Conservation (phyloP, 1,139 yeast genomes). For the Yamadazyma friedrichii region DNA sequence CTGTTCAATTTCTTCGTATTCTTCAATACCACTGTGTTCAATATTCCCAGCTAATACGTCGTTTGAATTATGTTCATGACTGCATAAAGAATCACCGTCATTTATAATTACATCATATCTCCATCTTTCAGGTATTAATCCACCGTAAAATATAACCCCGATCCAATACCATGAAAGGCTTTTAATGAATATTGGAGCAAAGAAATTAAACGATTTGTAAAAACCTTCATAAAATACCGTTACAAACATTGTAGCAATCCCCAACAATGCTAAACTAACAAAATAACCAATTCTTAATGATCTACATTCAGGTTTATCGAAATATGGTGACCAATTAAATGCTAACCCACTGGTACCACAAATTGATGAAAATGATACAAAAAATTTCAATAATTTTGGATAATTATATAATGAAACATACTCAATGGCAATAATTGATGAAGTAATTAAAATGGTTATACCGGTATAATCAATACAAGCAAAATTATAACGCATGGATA, state of each 20-base stretch:
- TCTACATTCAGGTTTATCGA: constrained; percentile 84
- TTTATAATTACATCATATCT: constrained; percentile 61
- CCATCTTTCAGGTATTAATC: constrained; percentile 87
- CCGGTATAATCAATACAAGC: constrained; percentile 97
- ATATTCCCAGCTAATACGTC: constrained; percentile 38
- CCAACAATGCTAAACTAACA: constrained; percentile 74
- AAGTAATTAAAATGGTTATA: constrained; percentile 83
- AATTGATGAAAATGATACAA: constrained; percentile 58
- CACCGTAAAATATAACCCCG: constrained; percentile 88
- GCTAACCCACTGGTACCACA: constrained; percentile 73
- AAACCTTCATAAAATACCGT: constrained; percentile 60
- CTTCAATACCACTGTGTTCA: constrained; percentile 45
- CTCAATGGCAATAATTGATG: constrained; percentile 86
- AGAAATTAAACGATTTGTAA: constrained; percentile 47
- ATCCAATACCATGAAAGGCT: constrained; percentile 70
- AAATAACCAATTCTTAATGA: constrained; percentile 81
- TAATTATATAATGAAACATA: constrained; percentile 72
- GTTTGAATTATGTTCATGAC: constrained; percentile 27
- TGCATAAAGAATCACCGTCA: constrained; percentile 30
- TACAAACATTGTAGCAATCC: constrained; percentile 63
- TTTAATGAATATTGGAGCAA: constrained; percentile 60
- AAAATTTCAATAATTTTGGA: constrained; percentile 46
- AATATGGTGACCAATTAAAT: constrained; percentile 88
- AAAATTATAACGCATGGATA: constrained; percentile 64
- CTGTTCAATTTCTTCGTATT: constrained; percentile 41